Base-by-base conservation (phyloP, 345 rosid genomes). In the Syzygium jambos region DNA sequence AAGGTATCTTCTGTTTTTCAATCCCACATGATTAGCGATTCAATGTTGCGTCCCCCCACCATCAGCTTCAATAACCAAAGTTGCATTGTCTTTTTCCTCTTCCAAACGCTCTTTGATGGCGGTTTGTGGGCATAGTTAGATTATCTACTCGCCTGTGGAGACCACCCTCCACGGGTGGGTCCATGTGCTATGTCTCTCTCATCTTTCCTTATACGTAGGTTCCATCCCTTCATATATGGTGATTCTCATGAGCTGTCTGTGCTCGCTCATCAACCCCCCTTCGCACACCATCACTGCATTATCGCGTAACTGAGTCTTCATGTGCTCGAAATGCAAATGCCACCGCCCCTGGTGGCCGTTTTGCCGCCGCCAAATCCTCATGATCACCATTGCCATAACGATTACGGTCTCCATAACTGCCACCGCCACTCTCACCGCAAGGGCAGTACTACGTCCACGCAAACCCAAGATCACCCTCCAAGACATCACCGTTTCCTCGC, bases 381-480 rank as follows among this genome's bases (percentile, higher is more conserved):
- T 73, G 6, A 38, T 73, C 63, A 8, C 2, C 9, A 52, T 30
- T 49, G 8, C 59, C 46, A 15, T 30, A 10, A 27, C 1, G 6
- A 8, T 19, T 27, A 29, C 17, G 30, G 29, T 88, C 73, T 21
- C 89, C 21, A 83, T 87, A 55, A 88, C 91, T 11, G 1, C 87
- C 84, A 78, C 59, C 6, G 34, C 89, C 54, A 85, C 88, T 65
- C 59, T 93, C 52, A 11, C 83, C 27, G 11, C 84, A 10, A 90
- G 92, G 91, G 90, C 89, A 83, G 53, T 90, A 8, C 92, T 93
- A 61, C 91, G 86, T 8, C 94, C 92, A 5, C 51, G 49, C 19
- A 89, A 90, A 16, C 94, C 94, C 27, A 54, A 34, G 7, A 89
- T 93, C 89, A 85, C 87, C 90, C 92, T 93, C 88, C 92, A 89